Percentiles rank a stretch among this genome's conserved stretches.
These are phyloP conservation scores for Cornus suecica DNA, from an alignment of 148 eudicot species.

Conservation along the genomic window DNA sequence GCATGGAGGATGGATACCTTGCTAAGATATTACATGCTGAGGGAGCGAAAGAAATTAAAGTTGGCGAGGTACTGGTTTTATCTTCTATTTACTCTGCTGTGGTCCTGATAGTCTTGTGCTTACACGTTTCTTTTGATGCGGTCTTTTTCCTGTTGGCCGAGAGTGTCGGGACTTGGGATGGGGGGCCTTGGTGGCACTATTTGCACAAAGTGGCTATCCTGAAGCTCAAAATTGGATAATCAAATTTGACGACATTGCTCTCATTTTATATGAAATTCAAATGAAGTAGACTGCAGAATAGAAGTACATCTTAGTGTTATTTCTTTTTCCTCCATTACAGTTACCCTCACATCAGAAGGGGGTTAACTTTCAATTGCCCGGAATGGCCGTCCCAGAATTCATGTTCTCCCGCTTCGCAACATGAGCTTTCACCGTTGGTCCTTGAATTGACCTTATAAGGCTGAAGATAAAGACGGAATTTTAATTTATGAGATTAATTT, in stretches of 20 bases:
- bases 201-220: no score
- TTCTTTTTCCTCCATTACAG: neutral
- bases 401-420: no score
- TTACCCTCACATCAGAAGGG: neutral
- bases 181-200: no score
- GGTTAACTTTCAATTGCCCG: neutral
- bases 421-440: neutral
- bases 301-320: neutral
- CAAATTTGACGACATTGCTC: no score
- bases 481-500: neutral
- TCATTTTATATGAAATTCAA: neutral
- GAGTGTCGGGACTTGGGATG: no score
- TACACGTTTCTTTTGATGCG: no score
- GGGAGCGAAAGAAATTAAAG: slow-evolving; percentile 81
- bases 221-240: no score
- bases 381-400: no score
- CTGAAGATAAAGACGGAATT: neutral
- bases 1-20: slow-evolving; percentile 96
- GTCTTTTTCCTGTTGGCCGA: no score
- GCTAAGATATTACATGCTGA: slow-evolving; percentile 88
- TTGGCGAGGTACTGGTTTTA: slow-evolving; percentile 65
- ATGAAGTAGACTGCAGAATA: neutral
- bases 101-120: no score
- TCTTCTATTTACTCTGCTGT: neutral
- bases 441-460: neutral